Evolutionary conservation across 345 rosid species (phyloP), one percentile per base, ranked within the genome.

Genomic region (Rhodamnia argentea): DNA sequence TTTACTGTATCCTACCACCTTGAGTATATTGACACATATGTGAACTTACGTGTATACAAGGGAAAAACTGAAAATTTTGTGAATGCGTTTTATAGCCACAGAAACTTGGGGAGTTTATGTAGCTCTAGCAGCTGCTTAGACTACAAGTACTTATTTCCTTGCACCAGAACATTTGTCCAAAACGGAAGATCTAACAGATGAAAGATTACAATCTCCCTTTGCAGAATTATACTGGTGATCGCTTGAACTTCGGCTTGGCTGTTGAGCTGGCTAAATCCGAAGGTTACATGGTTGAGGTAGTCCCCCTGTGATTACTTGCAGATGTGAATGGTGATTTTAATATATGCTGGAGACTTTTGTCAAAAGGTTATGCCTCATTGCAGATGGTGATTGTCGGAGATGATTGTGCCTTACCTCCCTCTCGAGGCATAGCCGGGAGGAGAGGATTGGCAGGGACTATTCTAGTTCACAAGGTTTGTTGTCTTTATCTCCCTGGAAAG

Each of bases 261-360:
- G 98, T 98, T 78, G 99, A 97, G 92, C 98, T 94, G 94, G 99
- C 99, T 84, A 96, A 95, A 91, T 93, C 99, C 83, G 99, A 97
- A 92, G 99, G 99, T 88, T 96, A 92, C 87, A 91, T 93, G 91
- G 91, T 97, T 52, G 98, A 97, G 98, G 99, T 97, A 92, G 7
- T 82, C 62, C 26, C 47, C 58, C 64, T n/a, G 52, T 55, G 40
- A 51, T 52, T 52, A 83, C 84, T 82, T 82, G 4, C 40, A 7
- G 32, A 57, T 83, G 20, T 70, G 78, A 56, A 70, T 70, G 24
- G 55, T 27, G 37, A 51, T 55, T 27, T 83, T 52, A 55, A 83
- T 22, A 23, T 51, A 16, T 29, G 42, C 26, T 52, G 13, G 59
- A 52, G 58, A 52, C 57, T 16, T 32, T 22, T 82, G 44, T 55